Evolutionary conservation across 2,329 filamentous ascomycete genomes (phyloP).

Genomic region (Grosmannia huntii): DNA sequence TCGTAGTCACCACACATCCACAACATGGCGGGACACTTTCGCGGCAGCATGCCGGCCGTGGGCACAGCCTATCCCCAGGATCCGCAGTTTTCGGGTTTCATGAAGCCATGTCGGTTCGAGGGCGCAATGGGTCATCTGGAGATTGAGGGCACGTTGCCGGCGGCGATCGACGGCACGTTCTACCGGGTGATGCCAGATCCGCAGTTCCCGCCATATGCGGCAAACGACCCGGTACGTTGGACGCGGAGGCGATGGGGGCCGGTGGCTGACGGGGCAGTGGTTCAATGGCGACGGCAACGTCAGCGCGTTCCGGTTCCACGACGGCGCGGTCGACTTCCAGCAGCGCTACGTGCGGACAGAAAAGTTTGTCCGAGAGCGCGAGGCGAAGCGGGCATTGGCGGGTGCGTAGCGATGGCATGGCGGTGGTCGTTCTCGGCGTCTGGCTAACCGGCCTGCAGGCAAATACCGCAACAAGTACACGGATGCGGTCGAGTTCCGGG

Average conservation of each 20-base stretch:
- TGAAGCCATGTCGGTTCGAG: constrained; percentile 6
- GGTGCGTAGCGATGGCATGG: neutral
- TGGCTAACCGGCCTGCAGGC: neutral
- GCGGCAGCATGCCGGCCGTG: neutral
- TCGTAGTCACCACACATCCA: no score
- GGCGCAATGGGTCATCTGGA: neutral
- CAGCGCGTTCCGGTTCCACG: neutral
- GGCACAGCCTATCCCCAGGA: neutral
- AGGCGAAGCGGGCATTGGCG: neutral
- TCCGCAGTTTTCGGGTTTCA: constrained; percentile 1
- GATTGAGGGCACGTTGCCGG: neutral
- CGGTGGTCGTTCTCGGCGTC: no score
- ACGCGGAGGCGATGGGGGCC: no score
- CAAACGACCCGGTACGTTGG: neutral
- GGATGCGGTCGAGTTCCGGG: neutral
- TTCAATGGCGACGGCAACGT: neutral
- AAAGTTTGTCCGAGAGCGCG: neutral
- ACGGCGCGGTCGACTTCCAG: neutral
- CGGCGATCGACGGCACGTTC: neutral
- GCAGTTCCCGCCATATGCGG: neutral
- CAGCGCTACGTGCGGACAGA: neutral
- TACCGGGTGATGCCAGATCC: neutral
- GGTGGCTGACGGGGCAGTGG: neutral
- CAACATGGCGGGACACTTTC: neutral
- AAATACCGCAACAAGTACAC: neutral